phyloP scores from a whole-genome alignment of 2,329 filamentous ascomycete genomes.

The Colletotrichum coccodes region DNA sequence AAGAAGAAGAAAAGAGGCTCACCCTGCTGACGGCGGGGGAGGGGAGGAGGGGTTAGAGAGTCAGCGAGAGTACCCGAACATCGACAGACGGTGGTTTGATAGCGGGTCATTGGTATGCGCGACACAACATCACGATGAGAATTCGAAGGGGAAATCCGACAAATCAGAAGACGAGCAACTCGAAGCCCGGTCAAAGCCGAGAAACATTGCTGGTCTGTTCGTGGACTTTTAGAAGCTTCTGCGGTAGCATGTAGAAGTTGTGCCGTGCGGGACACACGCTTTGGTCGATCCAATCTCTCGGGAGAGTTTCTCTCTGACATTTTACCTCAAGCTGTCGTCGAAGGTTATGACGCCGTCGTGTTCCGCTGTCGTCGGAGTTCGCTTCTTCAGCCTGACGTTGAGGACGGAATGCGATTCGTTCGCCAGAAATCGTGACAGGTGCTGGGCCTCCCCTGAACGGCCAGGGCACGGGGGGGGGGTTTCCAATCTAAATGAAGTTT shows the following conservation, averaged over 20 bases:
- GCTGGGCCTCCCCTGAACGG: conserved; percentile 20
- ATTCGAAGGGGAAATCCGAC: conserved; percentile 12
- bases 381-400: conserved; percentile 8
- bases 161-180: background rate
- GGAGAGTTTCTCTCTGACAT: background rate
- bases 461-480: conserved; percentile 2
- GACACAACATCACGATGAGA: conserved; percentile 25
- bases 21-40: conserved; percentile 3
- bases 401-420: conserved; percentile 30
- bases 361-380: conserved; percentile 17
- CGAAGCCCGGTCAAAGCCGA: conserved; percentile 1
- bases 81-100: conserved; percentile 29
- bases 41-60: background rate
- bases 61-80: conserved; percentile 21
- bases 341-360: conserved; percentile 12
- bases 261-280: background rate
- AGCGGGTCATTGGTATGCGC: conserved; percentile 25
- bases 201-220: conserved; percentile 9
- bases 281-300: background rate
- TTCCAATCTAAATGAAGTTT: conserved; percentile 15
- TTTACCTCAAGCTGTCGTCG: background rate
- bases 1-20: conserved; percentile 3
- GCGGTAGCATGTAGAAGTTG: background rate
- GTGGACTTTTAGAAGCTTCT: background rate
- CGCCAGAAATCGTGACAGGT: conserved; percentile 30